Percentiles rank a stretch among this genome's conserved stretches.
These are phyloP conservation scores for Poterioochromonas sp. DNA, from an alignment of 352 stramenopile genomes.

Conservation along the genomic window DNA sequence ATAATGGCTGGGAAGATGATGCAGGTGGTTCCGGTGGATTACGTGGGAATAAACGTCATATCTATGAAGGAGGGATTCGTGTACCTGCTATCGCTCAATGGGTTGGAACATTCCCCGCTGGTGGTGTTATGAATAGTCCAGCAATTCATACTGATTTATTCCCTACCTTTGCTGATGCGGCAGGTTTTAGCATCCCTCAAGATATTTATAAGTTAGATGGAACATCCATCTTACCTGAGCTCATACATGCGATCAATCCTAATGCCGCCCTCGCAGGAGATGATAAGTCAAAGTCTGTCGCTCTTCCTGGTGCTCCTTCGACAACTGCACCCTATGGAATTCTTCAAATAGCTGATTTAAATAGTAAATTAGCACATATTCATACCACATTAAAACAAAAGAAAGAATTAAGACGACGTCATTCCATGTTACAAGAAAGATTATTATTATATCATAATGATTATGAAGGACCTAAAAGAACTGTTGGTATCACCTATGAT, in stretches of 20 bases:
- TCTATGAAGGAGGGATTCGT: constrained; percentile 27
- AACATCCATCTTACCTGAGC: background rate
- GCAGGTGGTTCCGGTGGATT: background rate
- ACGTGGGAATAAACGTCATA: background rate
- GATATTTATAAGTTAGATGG: background rate
- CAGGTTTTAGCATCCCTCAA: background rate
- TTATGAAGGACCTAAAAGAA: constrained; percentile 5
- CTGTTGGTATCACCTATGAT: background rate
- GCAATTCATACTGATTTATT: background rate
- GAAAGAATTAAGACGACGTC: background rate
- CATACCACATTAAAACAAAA: background rate
- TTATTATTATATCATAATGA: constrained; percentile 1
- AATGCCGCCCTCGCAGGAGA: background rate
- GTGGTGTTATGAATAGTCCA: background rate
- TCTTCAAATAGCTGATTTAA: background rate
- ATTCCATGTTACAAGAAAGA: background rate
- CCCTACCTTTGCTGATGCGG: constrained; percentile 8
- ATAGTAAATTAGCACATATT: too few species aligned
- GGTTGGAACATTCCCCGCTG: background rate
- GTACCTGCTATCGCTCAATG: constrained; percentile 17
- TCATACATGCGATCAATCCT: background rate
- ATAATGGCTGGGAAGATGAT: constrained; percentile 42
- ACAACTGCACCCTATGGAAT: background rate
- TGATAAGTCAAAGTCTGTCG: background rate
- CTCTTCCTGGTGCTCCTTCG: background rate